Evolutionary conservation across 805 yeast species (phyloP), one percentile per base, ranked within the genome.

Genomic region (Lachancea nothofagi): DNA sequence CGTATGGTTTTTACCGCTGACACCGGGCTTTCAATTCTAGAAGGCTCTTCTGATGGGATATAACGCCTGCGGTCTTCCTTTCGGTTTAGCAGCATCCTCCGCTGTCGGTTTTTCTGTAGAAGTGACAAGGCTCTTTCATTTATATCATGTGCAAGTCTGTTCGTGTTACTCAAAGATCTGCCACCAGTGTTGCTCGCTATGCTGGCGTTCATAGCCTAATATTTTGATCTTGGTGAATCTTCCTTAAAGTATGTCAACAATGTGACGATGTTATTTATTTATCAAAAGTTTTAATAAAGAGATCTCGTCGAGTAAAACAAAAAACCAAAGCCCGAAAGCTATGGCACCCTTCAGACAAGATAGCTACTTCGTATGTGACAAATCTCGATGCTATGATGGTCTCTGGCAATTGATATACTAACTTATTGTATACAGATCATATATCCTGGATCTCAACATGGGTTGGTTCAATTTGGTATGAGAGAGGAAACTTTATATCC

Each of bases 391-490:
- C 8, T 9, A 15, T 29, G n/a, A 12, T 26, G 14, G 32, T 27
- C 15, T 20, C 15, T 10, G 20, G 35, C 18, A n/a, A n/a, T 22
- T 7, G 22, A 19, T 24, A 33, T 44, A 44, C 50, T 46, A 51
- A 39, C 36, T n/a, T 24, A 24, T 5, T 9, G 25, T 39, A 60
- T 25, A 10, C 22, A 51, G 66, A 74, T 89, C 21, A 74, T 89
- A 21, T 80, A 86, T 40, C 85, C 95, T 1, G 96, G 96, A 21
- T 82, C 95, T 2, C 68, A 66, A 38, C 65, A 72, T 39, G 86
- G 97, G 0, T 66, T 81, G 39, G 84, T 85, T 21, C 83, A 83
- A 49, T 79, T 84, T 57, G 96, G 96, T 2, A 67, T 89, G 20
- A 69, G 72, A 20, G 94, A 83, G 50, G 64, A 57, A 28, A 51